Evolutionary conservation across 2,329 filamentous ascomycete genomes (phyloP).

Genomic region (Fusarium napiforme): DNA sequence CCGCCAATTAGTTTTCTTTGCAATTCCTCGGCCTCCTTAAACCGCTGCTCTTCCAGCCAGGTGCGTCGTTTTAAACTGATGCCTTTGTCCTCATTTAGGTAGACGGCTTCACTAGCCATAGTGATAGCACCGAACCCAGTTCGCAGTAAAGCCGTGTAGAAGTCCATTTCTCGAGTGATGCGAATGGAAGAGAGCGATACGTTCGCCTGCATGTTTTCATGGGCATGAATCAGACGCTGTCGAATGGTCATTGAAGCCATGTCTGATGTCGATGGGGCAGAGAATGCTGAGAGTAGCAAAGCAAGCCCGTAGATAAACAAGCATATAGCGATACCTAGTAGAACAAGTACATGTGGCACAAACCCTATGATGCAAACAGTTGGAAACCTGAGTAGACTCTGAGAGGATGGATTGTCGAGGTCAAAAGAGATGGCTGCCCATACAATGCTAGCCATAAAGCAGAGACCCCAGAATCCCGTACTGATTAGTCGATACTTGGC

Average conservation of each 20-base stretch:
- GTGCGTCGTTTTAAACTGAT: conserved; percentile 81
- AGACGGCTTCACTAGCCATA: conserved; percentile 94
- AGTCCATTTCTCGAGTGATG: conserved; percentile 89
- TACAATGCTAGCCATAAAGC: conserved; percentile 87
- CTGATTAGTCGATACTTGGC: conserved; percentile 83
- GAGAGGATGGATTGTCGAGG: conserved; percentile 66
- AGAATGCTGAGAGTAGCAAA: conserved; percentile 74
- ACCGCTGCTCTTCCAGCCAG: conserved; percentile 90
- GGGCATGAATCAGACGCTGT: conserved; percentile 76
- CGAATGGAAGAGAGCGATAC: conserved; percentile 84
- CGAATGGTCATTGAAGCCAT: conserved; percentile 55
- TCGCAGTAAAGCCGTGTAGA: conserved; percentile 89
- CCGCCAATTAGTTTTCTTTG: conserved; percentile 62
- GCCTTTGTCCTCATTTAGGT: conserved; percentile 86
- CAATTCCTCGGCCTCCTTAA: conserved; percentile 77
- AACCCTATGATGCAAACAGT: conserved; percentile 96
- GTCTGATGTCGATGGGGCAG: conserved; percentile 45
- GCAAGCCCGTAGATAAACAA: conserved; percentile 81
- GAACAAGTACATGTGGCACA: conserved; percentile 89
- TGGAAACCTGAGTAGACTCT: conserved; percentile 84
- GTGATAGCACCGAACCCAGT: conserved; percentile 89
- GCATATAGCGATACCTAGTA: conserved; percentile 82
- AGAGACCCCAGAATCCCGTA: conserved; percentile 88
- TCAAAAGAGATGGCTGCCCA: conserved; percentile 77
- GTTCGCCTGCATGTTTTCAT: conserved; percentile 92